Base-by-base conservation (phyloP, 495 filamentous ascomycete genomes). In the Hyaloscypha hepaticicola region DNA sequence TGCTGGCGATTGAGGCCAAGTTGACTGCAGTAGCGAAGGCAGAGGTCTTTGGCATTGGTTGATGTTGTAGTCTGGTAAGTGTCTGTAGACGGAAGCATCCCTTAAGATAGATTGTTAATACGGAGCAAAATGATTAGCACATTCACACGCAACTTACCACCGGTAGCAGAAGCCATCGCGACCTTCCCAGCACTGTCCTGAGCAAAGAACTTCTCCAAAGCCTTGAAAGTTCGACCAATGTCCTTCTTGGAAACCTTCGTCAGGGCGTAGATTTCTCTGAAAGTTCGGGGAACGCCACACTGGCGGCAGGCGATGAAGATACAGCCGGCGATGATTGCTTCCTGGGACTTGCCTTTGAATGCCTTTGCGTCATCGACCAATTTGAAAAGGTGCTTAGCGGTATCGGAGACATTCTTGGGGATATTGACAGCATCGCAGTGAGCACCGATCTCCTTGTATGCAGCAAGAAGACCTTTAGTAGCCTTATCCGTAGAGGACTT, bases 261-360 rank as follows among this genome's bases (percentile, higher is more conserved):
- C 75, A 97, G 78, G 50, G 88, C 85, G 74, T 89, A 94, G 69
- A 99, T 91, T 75, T 98, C 96, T 26, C 88, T 87, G 79, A 98
- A 99, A 1, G 92, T 96, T 58, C 96, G 88, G 2, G 90, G 89
- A 22, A 92, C 89, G 67, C 87, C 85, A 71, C 88, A 89, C 76
- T 96, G 92, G 34, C 95, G 92, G 73, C 93, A 97, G 26, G 95
- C 93, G 72, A 98, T 93, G 79, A 98, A 97, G 76, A 99, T 94
- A 75, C 93, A 97, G 2, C 92, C 92, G 9, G 95, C 96, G 58
- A 96, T 93, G 63, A 98, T 88, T 53, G 91, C 92, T 69, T 98
- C 94, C 64, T 92, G 89, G 0, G 92, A 91, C 77, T 98, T 99
- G 70, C 93, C 93, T 79, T 96, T 96, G 80, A 99, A 92, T 3